Evolutionary conservation across 176 grass and related monocot genomes (phyloP), one percentile per base, ranked within the genome.

Genomic region (Aegilops bicornis): DNA sequence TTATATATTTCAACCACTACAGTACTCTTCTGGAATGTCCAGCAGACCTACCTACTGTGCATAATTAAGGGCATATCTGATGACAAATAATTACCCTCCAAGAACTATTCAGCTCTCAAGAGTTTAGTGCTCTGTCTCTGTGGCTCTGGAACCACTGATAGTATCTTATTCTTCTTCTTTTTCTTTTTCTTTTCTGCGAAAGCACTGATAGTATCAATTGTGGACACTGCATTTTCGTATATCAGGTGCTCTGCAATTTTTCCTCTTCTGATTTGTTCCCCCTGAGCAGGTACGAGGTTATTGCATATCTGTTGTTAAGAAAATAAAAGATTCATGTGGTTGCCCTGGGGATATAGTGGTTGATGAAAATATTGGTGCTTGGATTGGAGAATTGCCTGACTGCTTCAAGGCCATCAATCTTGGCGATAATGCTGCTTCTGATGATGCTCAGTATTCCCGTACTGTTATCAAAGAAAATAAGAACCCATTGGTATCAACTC

Each of bases 221-320:
- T 79, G 76, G 23, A 54, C 76, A 69, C 67, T 87, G 42, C 75
- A 61, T 37, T 69, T 50, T 67, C n/a, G 7, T 75, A 29, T 48
- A 17, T 48, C 12, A 48, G 23, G 40, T 48, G 40, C 40, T 48
- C n/a, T 29, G 23, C 13, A 47, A 16, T 29, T 48, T 25, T 50
- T 50, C 15, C 24, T 75, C 24, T 50, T 78, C 81, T 84, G 32
- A 84, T 80, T 74, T 91, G 29, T 5, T 67, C 25, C n/a, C 36
- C 11, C 25, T 93, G 25, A 23, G 77, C 82, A 98, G 96, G 45
- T 92, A 82, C 84, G 65, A 88, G 58, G 61, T 87, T 86, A 62
- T 70, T 95, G 90, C 23, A 78, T 87, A n/a, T 92, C 88, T 79
- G 45, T 95, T 92, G 82, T 94, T 64, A 83, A 92, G 73, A 95